phyloP scores from a whole-genome alignment of 345 rosid species.

The Eutrema japonicum region DNA sequence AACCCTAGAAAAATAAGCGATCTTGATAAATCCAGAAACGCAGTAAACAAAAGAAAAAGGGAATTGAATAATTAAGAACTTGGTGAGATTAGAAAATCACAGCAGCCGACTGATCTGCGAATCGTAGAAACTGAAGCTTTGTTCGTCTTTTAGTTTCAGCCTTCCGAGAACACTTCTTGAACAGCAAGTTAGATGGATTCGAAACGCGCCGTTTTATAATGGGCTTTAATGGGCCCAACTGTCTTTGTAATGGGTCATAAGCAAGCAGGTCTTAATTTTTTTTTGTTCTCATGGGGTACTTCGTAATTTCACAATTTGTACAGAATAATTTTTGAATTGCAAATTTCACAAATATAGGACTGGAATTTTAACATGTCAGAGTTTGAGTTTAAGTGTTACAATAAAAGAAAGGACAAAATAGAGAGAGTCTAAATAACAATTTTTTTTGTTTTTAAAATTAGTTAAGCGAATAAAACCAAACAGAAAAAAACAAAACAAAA shows the following conservation, averaged over 20 bases:
- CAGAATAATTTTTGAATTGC: background rate
- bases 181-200: constrained; percentile 37
- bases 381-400: constrained; percentile 15
- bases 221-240: constrained; percentile 34
- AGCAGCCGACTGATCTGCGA: constrained; percentile 34
- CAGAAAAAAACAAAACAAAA: constrained; percentile 40
- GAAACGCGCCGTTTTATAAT: constrained; percentile 24
- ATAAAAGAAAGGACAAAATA: constrained; percentile 33
- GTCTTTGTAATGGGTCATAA: background rate
- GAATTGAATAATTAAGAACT: background rate
- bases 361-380: constrained; percentile 28
- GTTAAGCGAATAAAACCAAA: constrained; percentile 29
- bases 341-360: constrained; percentile 3
- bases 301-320: background rate
- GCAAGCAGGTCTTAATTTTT: background rate
- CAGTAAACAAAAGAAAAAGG: background rate
- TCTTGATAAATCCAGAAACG: background rate
- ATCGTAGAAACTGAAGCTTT: constrained; percentile 25
- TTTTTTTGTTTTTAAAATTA: background rate
- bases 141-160: constrained; percentile 10
- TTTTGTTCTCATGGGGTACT: background rate
- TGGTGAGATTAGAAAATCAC: background rate
- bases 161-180: constrained; percentile 37
- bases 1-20: constrained; percentile 28
- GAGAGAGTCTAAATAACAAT: constrained; percentile 24